Conservation (phyloP, 1,139 yeast genomes). For the Debaryomyces subglobosus region DNA sequence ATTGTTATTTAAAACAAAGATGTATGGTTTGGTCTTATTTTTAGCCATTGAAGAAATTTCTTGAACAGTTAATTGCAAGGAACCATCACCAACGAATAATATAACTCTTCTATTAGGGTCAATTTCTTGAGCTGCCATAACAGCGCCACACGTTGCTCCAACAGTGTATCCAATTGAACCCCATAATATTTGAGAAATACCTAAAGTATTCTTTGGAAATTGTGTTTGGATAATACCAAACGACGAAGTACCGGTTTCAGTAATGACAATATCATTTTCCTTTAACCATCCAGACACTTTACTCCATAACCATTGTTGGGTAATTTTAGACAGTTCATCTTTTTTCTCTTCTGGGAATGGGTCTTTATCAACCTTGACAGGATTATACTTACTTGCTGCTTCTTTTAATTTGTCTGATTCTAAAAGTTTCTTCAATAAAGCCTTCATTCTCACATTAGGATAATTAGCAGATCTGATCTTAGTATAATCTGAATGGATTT, state of each 20-base stretch:
- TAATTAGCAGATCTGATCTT: slow-evolving; percentile 38
- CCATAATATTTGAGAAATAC: slow-evolving; percentile 43
- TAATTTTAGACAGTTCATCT: slow-evolving; percentile 19
- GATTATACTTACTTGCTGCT: slow-evolving; percentile 19
- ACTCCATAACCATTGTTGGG: slow-evolving; percentile 43
- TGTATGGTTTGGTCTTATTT: slow-evolving; percentile 33
- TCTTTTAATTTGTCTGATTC: slow-evolving; percentile 18
- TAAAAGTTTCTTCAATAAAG: slow-evolving; percentile 26
- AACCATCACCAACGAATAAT: slow-evolving; percentile 46
- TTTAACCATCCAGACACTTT: slow-evolving; percentile 35
- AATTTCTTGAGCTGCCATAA: slow-evolving; percentile 37
- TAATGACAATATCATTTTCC: slow-evolving; percentile 39
- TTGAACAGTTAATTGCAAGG: slow-evolving; percentile 47
- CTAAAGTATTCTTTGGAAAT: slow-evolving; percentile 38
- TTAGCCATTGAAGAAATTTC: slow-evolving; percentile 44
- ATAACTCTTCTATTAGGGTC: slow-evolving; percentile 38
- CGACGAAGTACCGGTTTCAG: slow-evolving; percentile 48
- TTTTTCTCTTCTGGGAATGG: slow-evolving; percentile 15
- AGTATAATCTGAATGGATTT: slow-evolving; percentile 44
- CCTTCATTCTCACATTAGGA: slow-evolving; percentile 42
- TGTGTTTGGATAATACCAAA: slow-evolving; percentile 43
- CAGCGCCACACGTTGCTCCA: slow-evolving; percentile 36
- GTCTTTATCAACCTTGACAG: slow-evolving; percentile 20
- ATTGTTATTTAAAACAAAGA: slow-evolving; percentile 42
- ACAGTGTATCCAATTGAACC: slow-evolving; percentile 38